These are phyloP conservation scores for Dicorynia guianensis DNA, from an alignment of 306 rosid genomes.

Conservation along the genomic window DNA sequence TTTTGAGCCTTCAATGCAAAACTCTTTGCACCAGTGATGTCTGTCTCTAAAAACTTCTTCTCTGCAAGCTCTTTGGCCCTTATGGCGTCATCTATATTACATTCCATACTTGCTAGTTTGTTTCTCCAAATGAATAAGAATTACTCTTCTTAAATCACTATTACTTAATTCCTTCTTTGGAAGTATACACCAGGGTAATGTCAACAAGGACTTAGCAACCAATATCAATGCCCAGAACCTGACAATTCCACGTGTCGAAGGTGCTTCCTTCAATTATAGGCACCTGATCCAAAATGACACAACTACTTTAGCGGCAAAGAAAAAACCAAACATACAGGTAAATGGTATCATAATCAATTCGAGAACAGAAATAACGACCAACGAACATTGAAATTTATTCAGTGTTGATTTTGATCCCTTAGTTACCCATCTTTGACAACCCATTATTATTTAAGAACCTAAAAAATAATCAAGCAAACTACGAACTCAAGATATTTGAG, in stretches of 20 bases:
- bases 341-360: background rate
- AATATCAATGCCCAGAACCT: slow-evolving; percentile 32
- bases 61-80: slow-evolving; percentile 74
- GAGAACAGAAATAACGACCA: slow-evolving; percentile 29
- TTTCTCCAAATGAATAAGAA: slow-evolving; percentile 29
- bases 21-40: slow-evolving; percentile 58
- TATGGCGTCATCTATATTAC: slow-evolving; percentile 61
- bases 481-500: slow-evolving; percentile 32
- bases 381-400: slow-evolving; percentile 13
- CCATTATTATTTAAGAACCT: background rate
- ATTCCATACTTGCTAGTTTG: slow-evolving; percentile 61
- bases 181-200: slow-evolving; percentile 26
- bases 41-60: slow-evolving; percentile 55
- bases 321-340: background rate
- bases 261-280: slow-evolving; percentile 36
- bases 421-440: slow-evolving; percentile 22
- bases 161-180: slow-evolving; percentile 34
- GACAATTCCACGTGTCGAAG: slow-evolving; percentile 32
- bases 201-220: slow-evolving; percentile 27
- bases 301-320: slow-evolving; percentile 41
- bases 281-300: slow-evolving; percentile 42
- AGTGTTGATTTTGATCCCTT: slow-evolving; percentile 37
- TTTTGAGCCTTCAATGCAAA: slow-evolving; percentile 68
- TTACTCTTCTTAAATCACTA: slow-evolving; percentile 15
- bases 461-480: slow-evolving; percentile 37